Evolutionary conservation across 768 basidiomycete genomes (phyloP), one percentile per base, ranked within the genome.

Genomic region (Ramaria rubella): DNA sequence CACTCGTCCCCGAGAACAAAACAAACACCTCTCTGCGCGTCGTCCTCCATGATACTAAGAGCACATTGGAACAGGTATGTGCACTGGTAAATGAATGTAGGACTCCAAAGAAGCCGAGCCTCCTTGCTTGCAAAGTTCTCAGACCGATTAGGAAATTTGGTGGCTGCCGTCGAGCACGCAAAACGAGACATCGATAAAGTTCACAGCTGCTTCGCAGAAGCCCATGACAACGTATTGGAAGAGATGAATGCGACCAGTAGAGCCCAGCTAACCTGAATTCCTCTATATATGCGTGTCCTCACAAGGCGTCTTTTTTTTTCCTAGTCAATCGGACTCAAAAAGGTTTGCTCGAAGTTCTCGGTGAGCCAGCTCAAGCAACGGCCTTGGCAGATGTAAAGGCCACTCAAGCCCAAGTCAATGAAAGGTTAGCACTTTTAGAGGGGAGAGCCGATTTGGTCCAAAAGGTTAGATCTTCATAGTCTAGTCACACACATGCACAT

Each of bases 21-120:
- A 56, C 30, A 23, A 48, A 45, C 27, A 49, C 55, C 8, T 56
- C 55, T 34, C 31, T 56, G 45, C 55, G 55, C 19, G 45, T 56
- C 24, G 45, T 56, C 17, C 34, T 56, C 19, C 55, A 56, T 33
- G 55, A 56, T 23, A 56, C 55, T 17, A 56, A 56, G 33, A 46
- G 45, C 55, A 29, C 46, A n/a, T 30, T 56, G 44, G 55, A 56
- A 49, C 55, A 56, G 52, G 52, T 54, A 14, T 31, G 33, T 54
- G 12, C 52, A 7, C 23, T 1, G 11, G 11, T 26, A 21, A 38
- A 30, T 36, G 15, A 15, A 48, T 24, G 27, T 24, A 5, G 24
- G 24, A 23, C 17, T 48, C 15, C 17, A 30, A 48, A 48, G 29
- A 48, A 27, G 46, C 29, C 33, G 31, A 36, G 23, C 38, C 15